Conservation (phyloP, 768 basidiomycete genomes). For the Pisolithus orientalis region DNA sequence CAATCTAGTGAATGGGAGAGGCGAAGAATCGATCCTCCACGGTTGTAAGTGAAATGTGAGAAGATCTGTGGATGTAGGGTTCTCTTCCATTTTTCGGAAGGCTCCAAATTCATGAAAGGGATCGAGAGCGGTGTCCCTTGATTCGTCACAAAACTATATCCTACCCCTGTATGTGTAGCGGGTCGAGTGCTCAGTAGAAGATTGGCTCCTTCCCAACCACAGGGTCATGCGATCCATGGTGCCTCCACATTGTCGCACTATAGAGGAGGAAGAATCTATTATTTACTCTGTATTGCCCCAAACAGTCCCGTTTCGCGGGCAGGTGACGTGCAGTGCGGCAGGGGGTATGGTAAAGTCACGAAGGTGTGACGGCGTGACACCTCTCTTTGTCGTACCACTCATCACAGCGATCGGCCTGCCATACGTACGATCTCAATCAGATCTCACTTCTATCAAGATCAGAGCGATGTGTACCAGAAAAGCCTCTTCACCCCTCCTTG, state of each 20-base stretch:
- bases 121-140: not conserved
- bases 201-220: not conserved
- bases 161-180: not conserved
- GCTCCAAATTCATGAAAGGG: not conserved
- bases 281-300: not conserved
- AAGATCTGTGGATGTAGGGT: not conserved
- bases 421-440: constrained; percentile 3
- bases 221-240: not conserved
- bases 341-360: not conserved
- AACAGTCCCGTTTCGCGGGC: constrained; percentile 1
- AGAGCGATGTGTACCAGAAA: constrained; percentile 2
- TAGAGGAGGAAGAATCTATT: not conserved
- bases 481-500: constrained; percentile 2
- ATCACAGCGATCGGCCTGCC: constrained; percentile 8
- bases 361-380: constrained; percentile 10
- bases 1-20: not conserved
- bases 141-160: not conserved
- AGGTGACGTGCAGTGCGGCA: not conserved
- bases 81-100: constrained; percentile 1
- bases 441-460: constrained; percentile 6
- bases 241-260: not conserved
- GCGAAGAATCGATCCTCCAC: not conserved
- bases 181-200: not conserved
- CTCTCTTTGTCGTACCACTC: not conserved
- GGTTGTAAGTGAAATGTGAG: not conserved